Evolutionary conservation across 305 asterid genomes (phyloP).

Genomic region (Fraxinus nigra): DNA sequence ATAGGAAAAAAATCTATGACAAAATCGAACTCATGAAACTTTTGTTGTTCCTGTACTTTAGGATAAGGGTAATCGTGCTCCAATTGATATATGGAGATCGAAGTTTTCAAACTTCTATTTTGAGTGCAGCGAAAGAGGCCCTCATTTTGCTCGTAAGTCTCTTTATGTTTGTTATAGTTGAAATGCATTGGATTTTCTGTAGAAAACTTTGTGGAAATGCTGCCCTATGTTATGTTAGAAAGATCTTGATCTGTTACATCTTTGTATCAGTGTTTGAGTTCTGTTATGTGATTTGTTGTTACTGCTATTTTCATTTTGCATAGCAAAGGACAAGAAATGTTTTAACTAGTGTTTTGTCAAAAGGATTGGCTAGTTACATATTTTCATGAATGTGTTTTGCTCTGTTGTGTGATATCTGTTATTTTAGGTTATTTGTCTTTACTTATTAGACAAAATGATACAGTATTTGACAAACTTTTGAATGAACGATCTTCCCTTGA

Average conservation of each 20-base stretch:
- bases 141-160: conserved; percentile 65
- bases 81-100: conserved; percentile 93
- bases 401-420: not conserved
- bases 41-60: conserved; percentile 34
- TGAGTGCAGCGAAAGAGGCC: conserved; percentile 87
- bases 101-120: conserved; percentile 67
- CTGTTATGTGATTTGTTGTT: conserved; percentile 11
- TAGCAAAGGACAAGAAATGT: conserved; percentile 13
- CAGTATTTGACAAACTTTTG: not conserved
- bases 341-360: not conserved
- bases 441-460: not conserved
- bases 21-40: conserved; percentile 16
- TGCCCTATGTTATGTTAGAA: not conserved
- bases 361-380: not conserved
- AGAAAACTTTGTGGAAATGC: conserved; percentile 10
- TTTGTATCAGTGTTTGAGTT: conserved; percentile 5
- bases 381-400: not conserved
- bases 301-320: conserved; percentile 13
- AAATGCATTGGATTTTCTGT: conserved; percentile 8
- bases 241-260: not conserved
- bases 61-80: conserved; percentile 61
- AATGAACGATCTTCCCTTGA: too few species aligned
- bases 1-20: not conserved
- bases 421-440: not conserved
- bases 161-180: conserved; percentile 4